phyloP scores from a whole-genome alignment of 441 rosid species.

The Macaranga tanarius region DNA sequence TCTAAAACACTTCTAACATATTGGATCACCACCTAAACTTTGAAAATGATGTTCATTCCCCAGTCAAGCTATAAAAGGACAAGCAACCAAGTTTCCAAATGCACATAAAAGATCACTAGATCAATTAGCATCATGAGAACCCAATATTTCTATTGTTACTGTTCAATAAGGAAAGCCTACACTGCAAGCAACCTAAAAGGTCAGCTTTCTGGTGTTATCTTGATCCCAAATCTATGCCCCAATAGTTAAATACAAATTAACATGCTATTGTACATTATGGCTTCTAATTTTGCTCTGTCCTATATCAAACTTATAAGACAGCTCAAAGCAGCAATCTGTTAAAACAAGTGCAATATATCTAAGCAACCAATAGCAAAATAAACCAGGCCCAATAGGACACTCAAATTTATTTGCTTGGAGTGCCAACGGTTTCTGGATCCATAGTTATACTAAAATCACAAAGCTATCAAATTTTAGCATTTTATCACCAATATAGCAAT shows the following conservation, averaged over 20 bases:
- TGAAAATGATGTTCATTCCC: neutral
- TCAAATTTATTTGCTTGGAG: neutral
- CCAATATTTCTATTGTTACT: neutral
- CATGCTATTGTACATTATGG: neutral
- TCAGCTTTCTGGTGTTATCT: neutral
- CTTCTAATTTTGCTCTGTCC: neutral
- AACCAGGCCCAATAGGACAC: neutral
- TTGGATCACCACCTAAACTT: neutral
- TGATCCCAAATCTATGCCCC: neutral
- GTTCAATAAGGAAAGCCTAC: neutral
- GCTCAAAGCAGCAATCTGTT: neutral
- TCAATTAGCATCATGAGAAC: neutral
- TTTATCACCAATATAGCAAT: neutral
- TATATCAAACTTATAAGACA: neutral
- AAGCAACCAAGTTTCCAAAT: slow-evolving; percentile 7
- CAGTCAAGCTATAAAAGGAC: neutral
- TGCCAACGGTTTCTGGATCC: neutral
- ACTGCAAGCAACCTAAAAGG: neutral
- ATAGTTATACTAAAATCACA: neutral
- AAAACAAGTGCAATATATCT: neutral
- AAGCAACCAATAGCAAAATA: neutral
- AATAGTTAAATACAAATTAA: neutral
- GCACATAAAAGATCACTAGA: neutral
- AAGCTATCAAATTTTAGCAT: neutral
- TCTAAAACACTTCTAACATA: neutral